Evolutionary conservation across 805 yeast species (phyloP).

Genomic region (Blastobotrys robertii): DNA sequence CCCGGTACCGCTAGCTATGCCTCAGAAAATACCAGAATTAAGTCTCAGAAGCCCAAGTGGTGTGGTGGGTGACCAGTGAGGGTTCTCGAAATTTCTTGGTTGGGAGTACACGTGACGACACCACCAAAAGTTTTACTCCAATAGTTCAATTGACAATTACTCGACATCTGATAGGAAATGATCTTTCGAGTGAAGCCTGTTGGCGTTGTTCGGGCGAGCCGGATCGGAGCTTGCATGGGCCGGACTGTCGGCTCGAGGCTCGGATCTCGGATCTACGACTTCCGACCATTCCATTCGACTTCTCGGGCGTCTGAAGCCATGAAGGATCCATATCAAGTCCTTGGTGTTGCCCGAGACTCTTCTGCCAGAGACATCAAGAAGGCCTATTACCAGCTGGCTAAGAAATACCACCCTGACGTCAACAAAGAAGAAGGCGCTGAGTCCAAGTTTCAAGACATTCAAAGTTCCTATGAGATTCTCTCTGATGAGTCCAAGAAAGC

Average conservation of each 20-base stretch:
- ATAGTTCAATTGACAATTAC: too few relatives aligned
- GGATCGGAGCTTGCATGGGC: too few relatives aligned
- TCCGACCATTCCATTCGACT: conserved; percentile 7
- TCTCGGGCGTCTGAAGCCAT: conserved; percentile 10
- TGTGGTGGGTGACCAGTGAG: too few relatives aligned
- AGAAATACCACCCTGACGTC: conserved; percentile 92
- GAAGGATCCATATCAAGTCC: conserved; percentile 70
- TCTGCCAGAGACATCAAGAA: conserved; percentile 81
- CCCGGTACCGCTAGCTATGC: too few relatives aligned
- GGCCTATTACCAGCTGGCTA: conserved; percentile 88
- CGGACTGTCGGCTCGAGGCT: not conserved
- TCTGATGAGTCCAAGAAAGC: conserved; percentile 76
- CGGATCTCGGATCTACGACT: not conserved
- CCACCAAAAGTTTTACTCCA: too few relatives aligned
- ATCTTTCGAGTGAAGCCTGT: too few relatives aligned
- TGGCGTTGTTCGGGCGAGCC: too few relatives aligned
- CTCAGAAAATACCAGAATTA: too few relatives aligned
- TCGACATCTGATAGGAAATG: too few relatives aligned
- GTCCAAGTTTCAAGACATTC: conserved; percentile 81
- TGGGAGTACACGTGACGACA: too few relatives aligned
- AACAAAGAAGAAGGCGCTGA: conserved; percentile 88
- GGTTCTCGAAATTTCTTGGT: too few relatives aligned
- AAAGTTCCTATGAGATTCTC: conserved; percentile 87
- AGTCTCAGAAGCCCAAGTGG: too few relatives aligned
- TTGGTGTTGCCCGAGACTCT: conserved; percentile 71